Evolutionary conservation across 345 rosid species (phyloP), one percentile per base, ranked within the genome.

Genomic region (Aquilaria sinensis): DNA sequence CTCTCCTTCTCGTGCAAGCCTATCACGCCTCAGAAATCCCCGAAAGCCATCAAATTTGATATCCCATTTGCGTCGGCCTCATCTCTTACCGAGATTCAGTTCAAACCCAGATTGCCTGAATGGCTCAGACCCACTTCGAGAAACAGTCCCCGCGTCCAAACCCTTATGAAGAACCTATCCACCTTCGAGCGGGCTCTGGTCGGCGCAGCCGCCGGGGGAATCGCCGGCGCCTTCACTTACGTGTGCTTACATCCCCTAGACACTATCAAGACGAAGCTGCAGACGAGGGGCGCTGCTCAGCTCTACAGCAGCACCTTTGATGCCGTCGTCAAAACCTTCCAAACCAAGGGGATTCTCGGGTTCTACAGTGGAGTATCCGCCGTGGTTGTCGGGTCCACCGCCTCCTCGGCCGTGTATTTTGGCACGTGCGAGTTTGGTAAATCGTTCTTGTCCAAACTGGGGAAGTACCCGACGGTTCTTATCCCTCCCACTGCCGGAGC

Each of bases 351-450:
- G n/a, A 63, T 93, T 57, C 62, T 81, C 50, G 98, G 98, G 43
- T 90, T 93, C 68, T 93, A 90, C 64, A 79, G 96, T 10, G 98
- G 98, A 33, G 79, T 90, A 32, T 90, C 98, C 10, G 96, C 98
- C 12, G 98, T 90, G 51, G 82, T 93, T 58, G 90, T 90, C 10
- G 98, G 98, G 14, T 93, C 95, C 4, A 85, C 96, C 1, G 85
- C 84, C 33, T 92, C 98, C 15, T 92, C 95, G 13, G 95, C 96
- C 16, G 84, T 92, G 46, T 92, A 92, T 47, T 92, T 92, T 56
- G 98, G 98, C 48, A 89, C 98, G 31, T 90, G 98, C 57, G 98
- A 93, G 76, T 90, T 93, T 61, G 97, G 95, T 60, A 93, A 93
- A 75, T 93, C 96, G 16, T 53, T 89, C 61, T 75, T 92, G 68